A percentile compares a stretch with the other conserved stretches of the same genome.
Evolutionary conservation across 257 asterid genomes (phyloP).

Genomic region (Lycium barbarum): DNA sequence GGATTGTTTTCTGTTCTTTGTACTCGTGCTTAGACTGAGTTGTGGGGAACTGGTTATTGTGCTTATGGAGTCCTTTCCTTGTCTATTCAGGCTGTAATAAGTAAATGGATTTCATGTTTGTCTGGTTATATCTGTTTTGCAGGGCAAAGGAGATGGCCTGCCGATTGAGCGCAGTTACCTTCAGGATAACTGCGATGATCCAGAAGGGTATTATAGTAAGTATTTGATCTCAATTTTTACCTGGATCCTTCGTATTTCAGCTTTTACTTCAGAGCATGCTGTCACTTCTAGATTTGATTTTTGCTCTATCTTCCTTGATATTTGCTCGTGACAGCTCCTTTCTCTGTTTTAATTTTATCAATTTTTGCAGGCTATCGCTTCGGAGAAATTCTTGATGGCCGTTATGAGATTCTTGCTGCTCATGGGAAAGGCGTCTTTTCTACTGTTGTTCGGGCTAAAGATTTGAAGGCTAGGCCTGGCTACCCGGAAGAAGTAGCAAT

Average conservation of each 20-base stretch:
- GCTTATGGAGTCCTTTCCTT: neutral
- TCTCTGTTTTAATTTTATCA: neutral
- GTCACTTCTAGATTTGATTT: neutral
- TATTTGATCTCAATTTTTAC: constrained; percentile 20
- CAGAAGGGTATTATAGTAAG: constrained; percentile 95
- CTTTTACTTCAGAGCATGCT: neutral
- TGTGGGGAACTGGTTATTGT: neutral
- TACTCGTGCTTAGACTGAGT: neutral
- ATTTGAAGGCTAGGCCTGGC: constrained; percentile 75
- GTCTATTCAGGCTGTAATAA: neutral
- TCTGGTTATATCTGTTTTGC: constrained; percentile 29
- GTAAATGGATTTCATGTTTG: neutral
- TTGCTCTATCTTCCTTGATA: neutral
- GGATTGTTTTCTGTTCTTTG: constrained; percentile 12
- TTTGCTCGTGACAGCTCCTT: neutral
- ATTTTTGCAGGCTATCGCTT: constrained; percentile 75
- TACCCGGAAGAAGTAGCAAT: constrained; percentile 94
- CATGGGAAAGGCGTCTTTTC: constrained; percentile 99
- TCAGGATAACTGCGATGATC: constrained; percentile 96
- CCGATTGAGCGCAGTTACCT: constrained; percentile 81
- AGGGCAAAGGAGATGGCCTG: constrained; percentile 84
- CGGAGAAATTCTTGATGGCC: constrained; percentile 91
- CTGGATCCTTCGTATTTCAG: neutral
- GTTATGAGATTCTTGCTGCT: constrained; percentile 94
- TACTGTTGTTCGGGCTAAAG: constrained; percentile 95